Conservation (phyloP, 805 yeast species). For the Scheffersomyces coipomensis region DNA sequence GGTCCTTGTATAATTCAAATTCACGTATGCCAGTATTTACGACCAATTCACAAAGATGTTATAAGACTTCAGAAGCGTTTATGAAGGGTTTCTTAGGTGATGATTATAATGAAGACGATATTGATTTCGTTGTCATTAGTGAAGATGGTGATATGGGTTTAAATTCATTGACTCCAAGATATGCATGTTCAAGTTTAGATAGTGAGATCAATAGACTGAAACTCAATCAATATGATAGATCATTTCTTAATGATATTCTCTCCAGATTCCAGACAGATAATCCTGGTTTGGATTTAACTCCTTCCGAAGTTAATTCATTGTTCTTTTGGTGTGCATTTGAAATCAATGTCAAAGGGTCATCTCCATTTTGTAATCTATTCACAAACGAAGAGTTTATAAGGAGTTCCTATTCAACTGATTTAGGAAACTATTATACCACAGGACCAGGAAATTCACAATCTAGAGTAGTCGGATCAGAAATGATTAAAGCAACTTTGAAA, state of each 20-base stretch:
- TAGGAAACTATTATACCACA: constrained; percentile 56
- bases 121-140: constrained; percentile 38
- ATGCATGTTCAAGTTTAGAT: constrained; percentile 40
- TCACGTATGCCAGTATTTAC: constrained; percentile 49
- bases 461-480: constrained; percentile 57
- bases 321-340: constrained; percentile 74
- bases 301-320: constrained; percentile 49
- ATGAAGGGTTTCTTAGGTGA: constrained; percentile 57
- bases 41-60: constrained; percentile 53
- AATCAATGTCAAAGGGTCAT: constrained; percentile 63
- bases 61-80: constrained; percentile 53
- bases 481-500: constrained; percentile 44
- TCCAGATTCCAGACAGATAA: constrained; percentile 53
- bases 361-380: constrained; percentile 68
- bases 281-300: constrained; percentile 50
- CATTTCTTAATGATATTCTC: constrained; percentile 53
- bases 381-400: constrained; percentile 65
- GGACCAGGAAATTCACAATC: constrained; percentile 64
- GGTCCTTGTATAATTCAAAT: constrained; percentile 39
- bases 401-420: constrained; percentile 59
- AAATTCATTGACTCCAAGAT: constrained; percentile 56
- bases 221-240: constrained; percentile 6
- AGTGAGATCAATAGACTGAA: constrained; percentile 11
- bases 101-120: constrained; percentile 25
- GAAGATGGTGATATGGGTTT: constrained; percentile 53